Evolutionary conservation across 1,139 yeast genomes (phyloP), one percentile per base, ranked within the genome.

Genomic region (Geotrichum citri-aurantii): DNA sequence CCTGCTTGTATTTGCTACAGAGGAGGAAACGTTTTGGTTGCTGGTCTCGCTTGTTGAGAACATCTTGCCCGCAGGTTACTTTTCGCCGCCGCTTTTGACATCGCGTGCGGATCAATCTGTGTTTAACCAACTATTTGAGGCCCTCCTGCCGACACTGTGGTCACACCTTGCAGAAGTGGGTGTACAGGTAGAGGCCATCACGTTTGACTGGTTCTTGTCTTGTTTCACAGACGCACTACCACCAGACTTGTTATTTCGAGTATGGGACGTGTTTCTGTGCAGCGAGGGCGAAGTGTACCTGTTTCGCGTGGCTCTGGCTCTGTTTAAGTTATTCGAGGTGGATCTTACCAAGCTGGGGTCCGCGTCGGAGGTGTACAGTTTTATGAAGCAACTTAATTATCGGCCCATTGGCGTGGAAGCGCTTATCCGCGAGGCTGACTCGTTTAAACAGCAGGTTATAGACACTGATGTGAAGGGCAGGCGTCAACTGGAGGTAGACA

Each of bases 151-250:
- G 0, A 69, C 72, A 29, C 66, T 82, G 12, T 65, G 69, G 48
- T 65, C 59, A 1, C 83, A 81, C 63, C 73, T 81, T 52, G 57
- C 59, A 3, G 56, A 58, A 0, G 65, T 76, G 6, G 73, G 73
- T 1, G 77, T 83, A 27, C 83, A 81, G 57, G 68, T 81, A 2
- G 84, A 81, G 55, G 76, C 81, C 19, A 76, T 82, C 29, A 78
- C 84, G 8, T 77, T 82, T 69, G 80, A 81, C 62, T 83, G 87
- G 87, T 82, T 84, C 75, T 71, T 83, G 19, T 77, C 83, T 11
- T 69, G 83, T 49, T 83, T 82, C 66, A 79, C 83, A 0, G 85
- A 78, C 55, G 76, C 82, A 47, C 67, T 81, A n/a, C 80, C 81
- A 1, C 73, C 81, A 2, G 85, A 82, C 44, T 73, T 78, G 3